Evolutionary conservation across 192 early-diverging fungal species (phyloP), one percentile per base, ranked within the genome.

Genomic region (Umbelopsis sp.): DNA sequence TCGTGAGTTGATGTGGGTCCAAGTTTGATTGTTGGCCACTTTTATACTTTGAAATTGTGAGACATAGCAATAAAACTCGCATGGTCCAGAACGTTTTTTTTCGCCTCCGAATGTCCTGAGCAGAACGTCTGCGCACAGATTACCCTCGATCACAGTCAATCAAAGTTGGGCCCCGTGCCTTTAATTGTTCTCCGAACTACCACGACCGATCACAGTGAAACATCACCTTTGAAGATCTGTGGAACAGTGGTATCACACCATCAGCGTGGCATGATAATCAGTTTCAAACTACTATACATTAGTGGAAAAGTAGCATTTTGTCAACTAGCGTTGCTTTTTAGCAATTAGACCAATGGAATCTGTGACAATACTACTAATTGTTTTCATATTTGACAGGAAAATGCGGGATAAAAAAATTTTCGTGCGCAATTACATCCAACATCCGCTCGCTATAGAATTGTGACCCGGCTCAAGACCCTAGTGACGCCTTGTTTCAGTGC

Each of bases 51-150:
- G 2, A 8, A 55, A 55, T 13, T 1, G 18, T 22, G 23, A 22
- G 22, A 18, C 22, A 25, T 30, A 2, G 52, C 13, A 48, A 55
- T 30, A 13, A 30, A 55, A 30, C 52, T 20, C 13, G 22, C 21
- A 51, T 55, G 52, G 52, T 22, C 52, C 52, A 55, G 52, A 55
- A 55, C 52, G 23, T 22, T 8, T 30, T 55, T 55, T 55, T 55
- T 55, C 27, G 27, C 22, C 25, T 33, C 25, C 13, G 21, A 15
- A 18, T 55, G 23, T 15, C 23, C 30, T 30, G 52, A 27, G 3
- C 52, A 12, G 25, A 30, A 48, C 1, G 18, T 48, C 46, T 48
- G 46, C 23, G 50, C 52, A 27, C 52, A 30, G 52, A 55, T 55
- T 55, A 13, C 25, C 25, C 52, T 30, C 52, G 52, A 55, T 55